Percentiles rank a stretch among this genome's conserved stretches.
These are phyloP conservation scores for Monilinia fructigena DNA, from an alignment of 2,329 filamentous ascomycete species.

Conservation along the genomic window DNA sequence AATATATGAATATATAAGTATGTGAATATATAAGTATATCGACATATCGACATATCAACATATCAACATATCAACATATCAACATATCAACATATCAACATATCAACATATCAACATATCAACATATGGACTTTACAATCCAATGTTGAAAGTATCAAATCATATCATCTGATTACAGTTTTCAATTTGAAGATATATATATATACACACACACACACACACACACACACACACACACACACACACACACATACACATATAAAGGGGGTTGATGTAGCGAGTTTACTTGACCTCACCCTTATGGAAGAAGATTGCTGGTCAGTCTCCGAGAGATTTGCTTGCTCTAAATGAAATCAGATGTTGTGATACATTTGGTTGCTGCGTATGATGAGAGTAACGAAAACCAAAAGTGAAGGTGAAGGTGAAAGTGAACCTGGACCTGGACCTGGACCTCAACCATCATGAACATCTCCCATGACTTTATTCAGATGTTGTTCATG, in stretches of 20 bases:
- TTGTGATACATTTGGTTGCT: background rate
- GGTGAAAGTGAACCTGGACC: too few species aligned
- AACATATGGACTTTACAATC: background rate
- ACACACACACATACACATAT: background rate
- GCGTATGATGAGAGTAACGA: background rate
- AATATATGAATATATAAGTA: background rate
- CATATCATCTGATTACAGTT: rapidly evolving
- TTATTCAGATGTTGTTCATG: background rate
- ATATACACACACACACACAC: background rate
- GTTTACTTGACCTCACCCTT: background rate
- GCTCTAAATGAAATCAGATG: background rate
- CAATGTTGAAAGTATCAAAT: background rate
- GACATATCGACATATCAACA: too few species aligned
- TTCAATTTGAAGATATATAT: background rate
- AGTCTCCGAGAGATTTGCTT: background rate
- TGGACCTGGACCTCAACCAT: too few species aligned
- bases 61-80: background rate
- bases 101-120: too few species aligned
- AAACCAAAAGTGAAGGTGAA: background rate
- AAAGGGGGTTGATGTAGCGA: background rate
- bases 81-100: background rate
- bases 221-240: background rate
- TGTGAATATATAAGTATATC: too few species aligned
- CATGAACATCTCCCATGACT: background rate
- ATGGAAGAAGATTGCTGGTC: background rate